Percentiles rank a stretch among this genome's conserved stretches.
phyloP scores from a whole-genome alignment of 2,329 filamentous ascomycete species.

The Onygenales sp. region DNA sequence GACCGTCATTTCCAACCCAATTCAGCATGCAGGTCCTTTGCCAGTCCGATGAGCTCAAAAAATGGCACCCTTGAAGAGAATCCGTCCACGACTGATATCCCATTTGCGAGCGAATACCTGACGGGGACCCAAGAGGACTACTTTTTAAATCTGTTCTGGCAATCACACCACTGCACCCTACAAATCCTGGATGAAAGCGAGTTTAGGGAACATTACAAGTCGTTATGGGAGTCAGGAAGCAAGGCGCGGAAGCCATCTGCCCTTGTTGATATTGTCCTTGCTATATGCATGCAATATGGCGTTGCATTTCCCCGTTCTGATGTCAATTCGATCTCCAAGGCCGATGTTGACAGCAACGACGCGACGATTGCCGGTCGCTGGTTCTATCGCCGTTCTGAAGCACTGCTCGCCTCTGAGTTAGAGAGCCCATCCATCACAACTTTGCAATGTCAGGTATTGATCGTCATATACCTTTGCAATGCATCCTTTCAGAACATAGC shows the following conservation, averaged over 20 bases:
- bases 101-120: slow-evolving; percentile 20
- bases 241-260: slow-evolving; percentile 35
- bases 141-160: slow-evolving; percentile 41
- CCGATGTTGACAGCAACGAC: slow-evolving; percentile 21
- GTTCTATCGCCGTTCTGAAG: slow-evolving; percentile 40
- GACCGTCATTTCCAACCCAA: slow-evolving; percentile 23
- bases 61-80: slow-evolving; percentile 1
- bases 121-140: slow-evolving; percentile 37
- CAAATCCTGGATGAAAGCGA: slow-evolving; percentile 37
- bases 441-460: slow-evolving; percentile 40
- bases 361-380: slow-evolving; percentile 36
- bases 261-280: slow-evolving; percentile 44
- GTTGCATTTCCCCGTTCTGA: slow-evolving; percentile 15
- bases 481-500: slow-evolving; percentile 43
- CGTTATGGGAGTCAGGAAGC: slow-evolving; percentile 26
- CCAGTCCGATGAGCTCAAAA: slow-evolving; percentile 10
- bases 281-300: slow-evolving; percentile 43
- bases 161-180: slow-evolving; percentile 32
- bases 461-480: slow-evolving; percentile 37
- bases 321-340: slow-evolving; percentile 1
- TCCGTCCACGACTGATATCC: slow-evolving; percentile 8
- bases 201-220: slow-evolving; percentile 36
- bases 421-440: slow-evolving; percentile 41
- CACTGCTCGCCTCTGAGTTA: slow-evolving; percentile 34
- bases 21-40: slow-evolving; percentile 12